Percentiles rank a stretch among this genome's conserved stretches.
These are phyloP conservation scores for Tympanopsis confertula DNA, from an alignment of 2,329 filamentous ascomycete genomes.

Conservation along the genomic window DNA sequence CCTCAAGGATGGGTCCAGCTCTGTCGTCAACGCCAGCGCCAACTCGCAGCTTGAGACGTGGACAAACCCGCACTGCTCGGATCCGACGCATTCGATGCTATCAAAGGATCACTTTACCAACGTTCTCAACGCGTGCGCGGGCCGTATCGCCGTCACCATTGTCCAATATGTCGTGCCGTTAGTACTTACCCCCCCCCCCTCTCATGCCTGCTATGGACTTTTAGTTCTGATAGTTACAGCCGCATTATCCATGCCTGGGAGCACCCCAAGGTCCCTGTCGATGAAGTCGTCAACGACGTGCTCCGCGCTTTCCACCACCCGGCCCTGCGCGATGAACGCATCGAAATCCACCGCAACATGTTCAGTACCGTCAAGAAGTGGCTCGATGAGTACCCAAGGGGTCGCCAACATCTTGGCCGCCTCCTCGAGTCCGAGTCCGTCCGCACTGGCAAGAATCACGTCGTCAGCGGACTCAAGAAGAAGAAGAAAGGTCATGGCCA, in stretches of 20 bases:
- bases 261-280: constrained; percentile 67
- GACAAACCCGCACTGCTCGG: constrained; percentile 62
- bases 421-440: constrained; percentile 78
- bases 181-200: constrained; percentile 16
- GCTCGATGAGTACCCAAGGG: constrained; percentile 57
- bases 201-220: constrained; percentile 6
- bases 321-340: constrained; percentile 59
- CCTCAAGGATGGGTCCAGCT: constrained; percentile 74
- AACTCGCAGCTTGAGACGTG: constrained; percentile 70
- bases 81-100: constrained; percentile 73
- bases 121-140: constrained; percentile 63
- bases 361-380: constrained; percentile 75
- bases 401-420: constrained; percentile 57
- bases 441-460: constrained; percentile 70
- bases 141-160: constrained; percentile 61
- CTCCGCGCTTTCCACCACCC: constrained; percentile 84
- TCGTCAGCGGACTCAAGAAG: constrained; percentile 23
- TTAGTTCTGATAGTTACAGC: constrained; percentile 18
- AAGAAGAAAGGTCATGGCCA: constrained; percentile 15
- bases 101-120: constrained; percentile 81
- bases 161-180: constrained; percentile 77
- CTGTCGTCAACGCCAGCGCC: constrained; percentile 55
- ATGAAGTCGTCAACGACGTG: constrained; percentile 75
- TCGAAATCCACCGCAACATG: constrained; percentile 81
- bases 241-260: constrained; percentile 90